Conservation (phyloP, 345 rosid genomes). For the Nasturtium officinale region DNA sequence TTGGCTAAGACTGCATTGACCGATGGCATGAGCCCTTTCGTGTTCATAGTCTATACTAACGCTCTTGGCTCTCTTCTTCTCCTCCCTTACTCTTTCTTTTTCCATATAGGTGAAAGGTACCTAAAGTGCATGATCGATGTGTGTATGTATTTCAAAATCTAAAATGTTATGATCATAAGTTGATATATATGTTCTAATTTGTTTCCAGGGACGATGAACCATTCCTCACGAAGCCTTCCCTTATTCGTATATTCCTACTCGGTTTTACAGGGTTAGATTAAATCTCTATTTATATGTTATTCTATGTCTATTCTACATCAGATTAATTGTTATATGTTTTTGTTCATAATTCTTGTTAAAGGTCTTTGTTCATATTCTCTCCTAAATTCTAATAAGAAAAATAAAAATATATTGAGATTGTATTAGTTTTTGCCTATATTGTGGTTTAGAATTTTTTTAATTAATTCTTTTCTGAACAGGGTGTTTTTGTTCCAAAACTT, state of each 20-base stretch:
- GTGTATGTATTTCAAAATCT: neutral
- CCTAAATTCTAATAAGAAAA: neutral
- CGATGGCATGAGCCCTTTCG: constrained; percentile 74
- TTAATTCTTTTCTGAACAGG: constrained; percentile 39
- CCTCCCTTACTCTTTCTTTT: constrained; percentile 64
- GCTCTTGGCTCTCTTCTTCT: constrained; percentile 61
- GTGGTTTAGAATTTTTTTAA: neutral
- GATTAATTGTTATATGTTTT: neutral
- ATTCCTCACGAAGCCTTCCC: constrained; percentile 36
- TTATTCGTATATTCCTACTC: constrained; percentile 42
- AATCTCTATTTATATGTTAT: neutral
- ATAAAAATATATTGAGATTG: neutral
- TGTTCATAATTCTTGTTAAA: neutral
- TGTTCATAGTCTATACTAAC: constrained; percentile 71
- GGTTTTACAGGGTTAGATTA: constrained; percentile 41
- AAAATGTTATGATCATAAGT: neutral
- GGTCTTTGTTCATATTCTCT: neutral
- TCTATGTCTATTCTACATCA: neutral
- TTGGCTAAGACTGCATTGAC: constrained; percentile 65
- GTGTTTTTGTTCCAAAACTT: constrained; percentile 64
- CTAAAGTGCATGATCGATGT: neutral
- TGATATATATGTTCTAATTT: neutral
- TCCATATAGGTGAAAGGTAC: constrained; percentile 61
- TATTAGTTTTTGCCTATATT: neutral
- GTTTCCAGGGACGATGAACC: constrained; percentile 27